Conservation (phyloP, 331 rosid genomes). For the Telfairia occidentalis region DNA sequence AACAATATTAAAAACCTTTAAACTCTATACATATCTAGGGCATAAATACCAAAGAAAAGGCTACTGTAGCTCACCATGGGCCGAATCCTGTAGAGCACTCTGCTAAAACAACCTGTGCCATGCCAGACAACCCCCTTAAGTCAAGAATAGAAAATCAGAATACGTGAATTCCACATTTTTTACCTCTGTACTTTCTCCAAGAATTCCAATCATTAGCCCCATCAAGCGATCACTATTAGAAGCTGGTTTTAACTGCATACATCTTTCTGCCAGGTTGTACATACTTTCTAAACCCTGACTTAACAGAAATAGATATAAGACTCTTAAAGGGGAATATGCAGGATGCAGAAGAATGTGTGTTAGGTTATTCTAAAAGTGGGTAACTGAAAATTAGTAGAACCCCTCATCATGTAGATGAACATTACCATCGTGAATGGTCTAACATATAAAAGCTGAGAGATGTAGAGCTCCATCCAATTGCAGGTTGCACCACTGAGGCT, state of each 20-base stretch:
- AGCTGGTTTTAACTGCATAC: slow-evolving; percentile 60
- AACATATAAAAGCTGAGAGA: slow-evolving; percentile 68
- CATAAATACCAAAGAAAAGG: background rate
- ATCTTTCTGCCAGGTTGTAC: slow-evolving; percentile 67
- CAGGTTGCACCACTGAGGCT: slow-evolving; percentile 52
- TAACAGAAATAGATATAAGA: background rate
- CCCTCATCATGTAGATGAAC: slow-evolving; percentile 2
- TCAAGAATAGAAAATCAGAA: slow-evolving; percentile 12
- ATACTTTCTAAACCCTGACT: slow-evolving; percentile 85
- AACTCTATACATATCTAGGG: background rate
- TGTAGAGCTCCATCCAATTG: slow-evolving; percentile 71
- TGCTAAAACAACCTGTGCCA: slow-evolving; percentile 81
- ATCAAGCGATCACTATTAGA: slow-evolving; percentile 47
- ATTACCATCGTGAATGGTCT: slow-evolving; percentile 73
- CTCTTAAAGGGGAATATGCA: background rate
- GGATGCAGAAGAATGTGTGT: background rate
- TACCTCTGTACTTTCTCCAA: slow-evolving; percentile 90
- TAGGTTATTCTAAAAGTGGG: background rate
- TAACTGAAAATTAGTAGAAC: background rate
- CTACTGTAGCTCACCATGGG: slow-evolving; percentile 68
- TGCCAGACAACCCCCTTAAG: slow-evolving; percentile 19
- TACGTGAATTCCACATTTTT: slow-evolving; percentile 7
- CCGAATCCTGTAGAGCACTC: slow-evolving; percentile 89
- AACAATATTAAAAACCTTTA: slow-evolving; percentile 13
- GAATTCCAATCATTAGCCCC: slow-evolving; percentile 63